Conservation (phyloP, 192 early-diverging fungal species). For the Irineochytrium annulatum region DNA sequence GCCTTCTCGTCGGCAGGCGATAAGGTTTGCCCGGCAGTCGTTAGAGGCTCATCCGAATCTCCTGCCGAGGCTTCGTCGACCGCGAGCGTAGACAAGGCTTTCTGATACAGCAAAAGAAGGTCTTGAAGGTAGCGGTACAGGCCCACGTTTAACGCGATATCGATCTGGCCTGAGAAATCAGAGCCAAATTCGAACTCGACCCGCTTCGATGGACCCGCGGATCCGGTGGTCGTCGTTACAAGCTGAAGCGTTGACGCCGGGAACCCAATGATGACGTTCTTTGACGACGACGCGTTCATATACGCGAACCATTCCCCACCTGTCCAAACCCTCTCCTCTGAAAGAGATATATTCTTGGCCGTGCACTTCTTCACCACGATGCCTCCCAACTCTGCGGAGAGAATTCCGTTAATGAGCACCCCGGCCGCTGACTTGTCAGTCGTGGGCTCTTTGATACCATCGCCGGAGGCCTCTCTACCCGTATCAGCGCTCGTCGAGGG, state of each 20-base stretch:
- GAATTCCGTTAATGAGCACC: not conserved
- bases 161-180: constrained; percentile 41
- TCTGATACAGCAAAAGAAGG: constrained; percentile 33
- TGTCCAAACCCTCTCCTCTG: constrained; percentile 47
- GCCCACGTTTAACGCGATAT: constrained; percentile 50
- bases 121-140: constrained; percentile 46
- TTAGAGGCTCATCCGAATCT: not conserved
- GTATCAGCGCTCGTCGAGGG: not conserved
- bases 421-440: not conserved
- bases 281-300: constrained; percentile 33
- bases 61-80: not conserved
- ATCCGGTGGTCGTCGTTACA: not conserved
- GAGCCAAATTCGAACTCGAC: constrained; percentile 41
- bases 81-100: constrained; percentile 9
- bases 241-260: constrained; percentile 12
- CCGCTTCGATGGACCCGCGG: not conserved
- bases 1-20: not conserved
- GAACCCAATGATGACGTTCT: constrained; percentile 39
- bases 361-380: constrained; percentile 36
- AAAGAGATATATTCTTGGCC: constrained; percentile 35
- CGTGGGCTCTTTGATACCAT: not conserved
- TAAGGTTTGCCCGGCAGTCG: not conserved
- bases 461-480: not conserved
- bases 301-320: constrained; percentile 41
- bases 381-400: constrained; percentile 21